Base-by-base conservation (phyloP, 208 protist genomes). In the Trypanosoma theileri region DNA sequence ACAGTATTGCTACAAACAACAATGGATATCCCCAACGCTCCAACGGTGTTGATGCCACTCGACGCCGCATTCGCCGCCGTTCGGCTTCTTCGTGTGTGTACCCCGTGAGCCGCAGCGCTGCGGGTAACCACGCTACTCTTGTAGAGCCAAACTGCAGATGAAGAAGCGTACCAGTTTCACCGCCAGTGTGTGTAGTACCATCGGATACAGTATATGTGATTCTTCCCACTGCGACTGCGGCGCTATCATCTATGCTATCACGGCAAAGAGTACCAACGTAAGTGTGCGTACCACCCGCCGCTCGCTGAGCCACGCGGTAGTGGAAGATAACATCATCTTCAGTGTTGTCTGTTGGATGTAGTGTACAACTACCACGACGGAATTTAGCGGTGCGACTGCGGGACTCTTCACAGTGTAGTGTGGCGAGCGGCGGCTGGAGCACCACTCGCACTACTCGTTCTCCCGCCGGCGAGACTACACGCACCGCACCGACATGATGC, bases 11-110 rank as follows among this genome's bases (percentile, higher is more conserved):
- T 22, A 76, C 64, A 57, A 82, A 66, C 45, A 88, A 22, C 9
- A 82, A 16, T 17, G 87, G 84, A 53, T 56, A 82, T 21, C 77
- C 54, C 73, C 78, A 93, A 6, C 84, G 78, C 12, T 62, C 42
- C 26, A 69, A 65, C 16, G 84, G 11, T 40, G 72, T 71, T 13
- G 80, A 80, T 17, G 65, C 59, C 14, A 60, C 58, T 13, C 67
- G 59, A 54, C 57, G 59, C 59, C 24, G 21, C 68, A 44, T 66
- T 31, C 14, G 58, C 6, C 24, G 46, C 58, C 44, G 17, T 62
- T 45, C 56, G 35, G 58, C 66, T 14, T 79, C 66, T n/a, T n/a
- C 75, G 65, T 53, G 60, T 64, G 51, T 81, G 2, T 66, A 12
- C 9, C 81, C 85, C 19, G 46, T 55, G 26, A 92, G 40, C 60